These are phyloP conservation scores for Penicillium glabrum DNA, from an alignment of 2,329 filamentous ascomycete genomes.

Conservation along the genomic window DNA sequence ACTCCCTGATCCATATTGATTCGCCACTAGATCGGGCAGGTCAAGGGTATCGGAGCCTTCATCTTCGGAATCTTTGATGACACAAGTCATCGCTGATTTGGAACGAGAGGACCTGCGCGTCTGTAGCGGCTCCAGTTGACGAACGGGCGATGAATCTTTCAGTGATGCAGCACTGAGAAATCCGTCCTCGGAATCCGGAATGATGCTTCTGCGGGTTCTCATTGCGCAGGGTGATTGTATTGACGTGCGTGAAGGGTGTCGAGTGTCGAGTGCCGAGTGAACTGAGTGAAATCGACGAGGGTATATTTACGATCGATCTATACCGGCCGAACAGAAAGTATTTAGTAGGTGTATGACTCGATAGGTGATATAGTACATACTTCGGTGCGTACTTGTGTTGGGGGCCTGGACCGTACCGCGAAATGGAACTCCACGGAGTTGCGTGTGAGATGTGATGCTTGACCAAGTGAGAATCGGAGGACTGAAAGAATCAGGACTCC, in stretches of 20 bases:
- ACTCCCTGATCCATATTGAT: not conserved
- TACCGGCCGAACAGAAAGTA: not conserved
- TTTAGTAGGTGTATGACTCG: not conserved
- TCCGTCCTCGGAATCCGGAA: conserved; percentile 22
- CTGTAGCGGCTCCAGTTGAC: conserved; percentile 7
- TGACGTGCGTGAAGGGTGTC: not conserved
- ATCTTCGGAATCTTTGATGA: conserved; percentile 22
- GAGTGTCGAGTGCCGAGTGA: not conserved
- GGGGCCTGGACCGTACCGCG: not conserved
- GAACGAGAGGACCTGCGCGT: conserved; percentile 17
- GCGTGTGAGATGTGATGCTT: not conserved
- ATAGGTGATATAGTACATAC: not conserved
- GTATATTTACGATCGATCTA: not conserved
- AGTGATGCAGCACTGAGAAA: conserved; percentile 14
- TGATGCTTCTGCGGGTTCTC: conserved; percentile 14
- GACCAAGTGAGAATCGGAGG: too few relatives aligned
- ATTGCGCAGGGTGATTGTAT: conserved; percentile 5
- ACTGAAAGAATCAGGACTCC: not conserved
- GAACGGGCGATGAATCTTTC: conserved; percentile 11
- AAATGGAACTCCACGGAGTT: not conserved
- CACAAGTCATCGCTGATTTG: conserved; percentile 10
- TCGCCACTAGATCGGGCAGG: not conserved
- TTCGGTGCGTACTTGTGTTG: not conserved
- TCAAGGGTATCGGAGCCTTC: conserved; percentile 13
- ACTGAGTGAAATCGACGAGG: not conserved